Evolutionary conservation across 495 filamentous ascomycete genomes (phyloP).

Genomic region (Tuber melanosporum): DNA sequence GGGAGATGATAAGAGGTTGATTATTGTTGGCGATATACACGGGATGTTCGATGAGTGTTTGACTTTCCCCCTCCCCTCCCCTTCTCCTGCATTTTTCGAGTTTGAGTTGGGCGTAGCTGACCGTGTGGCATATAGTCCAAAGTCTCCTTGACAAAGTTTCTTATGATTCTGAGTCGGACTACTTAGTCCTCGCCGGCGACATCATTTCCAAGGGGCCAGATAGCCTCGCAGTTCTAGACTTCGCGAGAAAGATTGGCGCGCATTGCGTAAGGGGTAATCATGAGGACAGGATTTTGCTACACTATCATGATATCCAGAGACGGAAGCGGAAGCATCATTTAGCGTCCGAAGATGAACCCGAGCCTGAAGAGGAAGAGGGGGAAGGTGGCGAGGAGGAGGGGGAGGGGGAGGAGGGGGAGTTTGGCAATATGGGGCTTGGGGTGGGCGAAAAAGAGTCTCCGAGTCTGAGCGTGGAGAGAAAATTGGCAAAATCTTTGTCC

Average conservation of each 20-base stretch:
- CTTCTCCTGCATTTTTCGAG: not conserved
- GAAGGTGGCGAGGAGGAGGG: conserved; percentile 21
- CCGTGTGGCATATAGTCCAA: conserved; percentile 47
- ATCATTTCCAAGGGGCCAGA: conserved; percentile 85
- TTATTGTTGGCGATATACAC: conserved; percentile 87
- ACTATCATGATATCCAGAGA: conserved; percentile 38
- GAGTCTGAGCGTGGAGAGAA: conserved; percentile 42
- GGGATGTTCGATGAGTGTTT: conserved; percentile 62
- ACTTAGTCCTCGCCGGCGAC: conserved; percentile 77
- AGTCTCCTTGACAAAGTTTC: conserved; percentile 60
- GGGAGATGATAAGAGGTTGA: conserved; percentile 46
- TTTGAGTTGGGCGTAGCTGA: conserved; percentile 6
- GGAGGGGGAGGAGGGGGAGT: conserved; percentile 23
- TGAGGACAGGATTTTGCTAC: conserved; percentile 69
- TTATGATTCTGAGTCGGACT: conserved; percentile 60
- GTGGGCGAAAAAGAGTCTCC: conserved; percentile 1
- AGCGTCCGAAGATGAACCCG: conserved; percentile 9
- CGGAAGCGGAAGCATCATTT: conserved; percentile 20
- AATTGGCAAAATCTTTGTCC: conserved; percentile 50
- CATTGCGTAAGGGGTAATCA: conserved; percentile 87
- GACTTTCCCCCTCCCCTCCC: conserved; percentile 32
- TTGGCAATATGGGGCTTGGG: not conserved
- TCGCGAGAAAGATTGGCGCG: conserved; percentile 62
- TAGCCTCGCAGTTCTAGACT: conserved; percentile 67
- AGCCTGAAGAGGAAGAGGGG: conserved; percentile 13